Base-by-base conservation (phyloP, 140 eudicot species). In the Ambrosia hybrid region DNA sequence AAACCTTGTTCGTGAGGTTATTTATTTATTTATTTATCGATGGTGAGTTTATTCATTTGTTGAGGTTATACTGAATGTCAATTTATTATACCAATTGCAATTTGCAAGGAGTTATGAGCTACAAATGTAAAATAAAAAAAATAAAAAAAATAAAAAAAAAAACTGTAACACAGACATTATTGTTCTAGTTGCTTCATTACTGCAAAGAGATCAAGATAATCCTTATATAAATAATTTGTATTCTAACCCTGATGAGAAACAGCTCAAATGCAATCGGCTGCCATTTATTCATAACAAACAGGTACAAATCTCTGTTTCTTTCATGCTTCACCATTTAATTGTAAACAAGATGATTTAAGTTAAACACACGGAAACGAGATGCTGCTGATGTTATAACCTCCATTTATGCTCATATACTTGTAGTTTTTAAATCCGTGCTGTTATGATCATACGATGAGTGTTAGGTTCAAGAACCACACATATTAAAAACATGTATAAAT, bases 201-300 rank as follows among this genome's bases (percentile, higher is more conserved):
- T 30, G 34, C 34, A 30, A 21, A 21, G 26, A 21, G 26, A 21
- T 21, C 26, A 21, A 21, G 26, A 21, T 21, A 21, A 21, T 21
- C 26, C 1, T 21, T 21, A 21, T 21, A 13, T 68, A 51, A 30
- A 13, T 13, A 26, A 11, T 0, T 33, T 68, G 6, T 51, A 21
- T 70, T 53, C 38, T 37, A 53, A 39, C 5, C 9, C 5, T 53
- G 37, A 70, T 36, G 74, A 37, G 75, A 70, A 70, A 70, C 13
- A 56, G 75, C 65, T 65, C 14, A 15, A 65, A 65, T 41, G 70
- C 36, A 56, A 15, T 15, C 53, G 41, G 30, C 70, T 39, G 34
- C 70, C 14, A 8, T 65, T 15, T 65, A 43, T 55, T 30, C 53
- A 70, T 70, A 70, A 14, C 52, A 70, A 70, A 14, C 52, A 70